Percentiles rank a stretch among this genome's conserved stretches.
These are phyloP conservation scores for Mesotaenium endlicherianum DNA, from an alignment of 139 green algal species.

Conservation along the genomic window DNA sequence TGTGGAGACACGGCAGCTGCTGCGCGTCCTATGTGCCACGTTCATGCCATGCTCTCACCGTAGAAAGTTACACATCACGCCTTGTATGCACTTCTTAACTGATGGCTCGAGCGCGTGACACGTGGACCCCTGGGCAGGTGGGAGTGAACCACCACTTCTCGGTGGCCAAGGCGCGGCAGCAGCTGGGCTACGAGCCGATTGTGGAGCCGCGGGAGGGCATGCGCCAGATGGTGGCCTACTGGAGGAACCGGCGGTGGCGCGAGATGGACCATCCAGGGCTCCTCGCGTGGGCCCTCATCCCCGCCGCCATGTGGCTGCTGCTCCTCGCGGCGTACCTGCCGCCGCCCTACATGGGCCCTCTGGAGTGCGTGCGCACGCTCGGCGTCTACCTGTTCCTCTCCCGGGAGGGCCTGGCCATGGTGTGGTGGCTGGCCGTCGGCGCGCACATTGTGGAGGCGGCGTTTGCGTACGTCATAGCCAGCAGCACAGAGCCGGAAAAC, in stretches of 20 bases:
- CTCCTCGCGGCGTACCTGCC: conserved; percentile 20
- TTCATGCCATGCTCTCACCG: too few species aligned
- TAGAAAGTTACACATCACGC: too few species aligned
- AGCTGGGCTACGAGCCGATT: conserved; percentile 12
- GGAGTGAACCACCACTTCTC: conserved; percentile 5
- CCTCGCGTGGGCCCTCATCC: conserved; percentile 3
- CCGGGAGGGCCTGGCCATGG: conserved; percentile 6
- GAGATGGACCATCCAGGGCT: background rate
- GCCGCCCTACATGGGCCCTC: background rate
- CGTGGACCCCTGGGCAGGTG: background rate
- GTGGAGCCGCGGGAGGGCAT: conserved; percentile 2
- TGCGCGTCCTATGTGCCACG: too few species aligned
- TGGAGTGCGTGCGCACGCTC: conserved; percentile 13
- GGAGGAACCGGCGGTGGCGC: background rate
- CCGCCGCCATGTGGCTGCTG: background rate
- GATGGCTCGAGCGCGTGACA: too few species aligned
- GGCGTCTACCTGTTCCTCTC: conserved; percentile 24
- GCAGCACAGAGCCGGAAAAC: conserved; percentile 32
- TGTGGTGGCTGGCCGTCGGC: conserved; percentile 27
- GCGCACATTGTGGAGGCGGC: conserved; percentile 29
- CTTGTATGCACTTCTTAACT: too few species aligned
- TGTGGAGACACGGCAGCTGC: too few species aligned
- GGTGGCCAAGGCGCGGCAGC: background rate
- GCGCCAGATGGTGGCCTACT: background rate
- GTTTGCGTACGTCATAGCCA: conserved; percentile 11